These are phyloP conservation scores for Centaurea solstitialis DNA, from an alignment of 129 eudicot species.

Conservation along the genomic window DNA sequence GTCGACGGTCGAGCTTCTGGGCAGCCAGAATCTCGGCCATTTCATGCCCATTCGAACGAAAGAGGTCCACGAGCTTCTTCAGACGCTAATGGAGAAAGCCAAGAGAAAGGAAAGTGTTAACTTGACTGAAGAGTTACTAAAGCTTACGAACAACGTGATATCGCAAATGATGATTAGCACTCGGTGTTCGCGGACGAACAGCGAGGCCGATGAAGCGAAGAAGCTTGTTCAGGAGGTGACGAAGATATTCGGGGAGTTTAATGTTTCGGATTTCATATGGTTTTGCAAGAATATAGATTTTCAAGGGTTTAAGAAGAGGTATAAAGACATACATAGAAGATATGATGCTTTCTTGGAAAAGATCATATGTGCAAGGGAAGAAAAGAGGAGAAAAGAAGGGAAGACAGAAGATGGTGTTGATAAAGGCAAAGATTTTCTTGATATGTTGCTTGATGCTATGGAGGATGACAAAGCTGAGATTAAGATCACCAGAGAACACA, in stretches of 20 bases:
- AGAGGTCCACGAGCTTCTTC: slow-evolving; percentile 29
- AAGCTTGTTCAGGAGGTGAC: slow-evolving; percentile 51
- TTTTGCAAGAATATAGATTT: slow-evolving; percentile 41
- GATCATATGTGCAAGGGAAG: slow-evolving; percentile 33
- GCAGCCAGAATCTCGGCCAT: slow-evolving; percentile 36
- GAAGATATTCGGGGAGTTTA: slow-evolving; percentile 50
- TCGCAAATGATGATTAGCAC: slow-evolving; percentile 55
- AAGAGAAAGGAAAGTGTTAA: slow-evolving; percentile 30
- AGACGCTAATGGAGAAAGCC: slow-evolving; percentile 19
- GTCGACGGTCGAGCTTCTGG: slow-evolving; percentile 46
- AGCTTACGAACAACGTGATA: slow-evolving; percentile 45
- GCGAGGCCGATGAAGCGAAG: slow-evolving; percentile 47
- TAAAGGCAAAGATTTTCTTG: slow-evolving; percentile 52
- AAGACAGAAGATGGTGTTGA: neutral
- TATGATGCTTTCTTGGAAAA: slow-evolving; percentile 43
- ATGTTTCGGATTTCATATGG: slow-evolving; percentile 47
- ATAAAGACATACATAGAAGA: slow-evolving; percentile 33
- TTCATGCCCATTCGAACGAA: slow-evolving; percentile 43
- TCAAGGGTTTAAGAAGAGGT: slow-evolving; percentile 43
- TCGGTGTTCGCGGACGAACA: slow-evolving; percentile 46
- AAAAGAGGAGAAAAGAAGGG: slow-evolving; percentile 29
- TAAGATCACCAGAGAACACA: slow-evolving; percentile 50
- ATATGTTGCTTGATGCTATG: slow-evolving; percentile 52
- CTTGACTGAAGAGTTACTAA: slow-evolving; percentile 47
- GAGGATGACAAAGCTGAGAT: slow-evolving; percentile 46